Percentiles rank a stretch among this genome's conserved stretches.
Conservation (phyloP, 768 basidiomycete genomes). For the Crucibulum laeve region DNA sequence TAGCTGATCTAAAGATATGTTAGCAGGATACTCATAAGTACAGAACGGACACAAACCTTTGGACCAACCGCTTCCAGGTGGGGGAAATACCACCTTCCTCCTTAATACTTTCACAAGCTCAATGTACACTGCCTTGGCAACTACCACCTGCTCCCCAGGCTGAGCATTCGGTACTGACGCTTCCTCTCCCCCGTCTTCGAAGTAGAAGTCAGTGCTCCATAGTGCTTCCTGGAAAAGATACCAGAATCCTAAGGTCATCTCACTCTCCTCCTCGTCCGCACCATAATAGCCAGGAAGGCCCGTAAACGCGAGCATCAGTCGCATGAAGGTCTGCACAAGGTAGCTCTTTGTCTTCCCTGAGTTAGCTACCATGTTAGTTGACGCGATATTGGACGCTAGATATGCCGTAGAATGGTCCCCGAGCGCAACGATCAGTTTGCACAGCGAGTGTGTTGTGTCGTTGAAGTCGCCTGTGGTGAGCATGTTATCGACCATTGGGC, state of each 20-base stretch:
- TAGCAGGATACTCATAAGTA: slow-evolving; percentile 5
- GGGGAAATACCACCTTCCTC: slow-evolving; percentile 75
- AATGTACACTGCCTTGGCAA: slow-evolving; percentile 74
- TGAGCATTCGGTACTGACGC: slow-evolving; percentile 17
- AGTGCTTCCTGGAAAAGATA: slow-evolving; percentile 86
- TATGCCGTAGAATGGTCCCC: slow-evolving; percentile 86
- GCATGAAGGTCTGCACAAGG: slow-evolving; percentile 67
- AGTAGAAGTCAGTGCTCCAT: slow-evolving; percentile 62
- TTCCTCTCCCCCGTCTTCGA: slow-evolving; percentile 25
- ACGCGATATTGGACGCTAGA: slow-evolving; percentile 65
- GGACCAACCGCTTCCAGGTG: slow-evolving; percentile 48
- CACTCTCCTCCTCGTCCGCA: slow-evolving; percentile 83
- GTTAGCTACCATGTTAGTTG: slow-evolving; percentile 29
- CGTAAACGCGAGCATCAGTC: slow-evolving; percentile 68
- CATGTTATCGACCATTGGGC: slow-evolving; percentile 33
- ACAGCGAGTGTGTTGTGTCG: slow-evolving; percentile 64
- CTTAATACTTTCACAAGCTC: slow-evolving; percentile 71
- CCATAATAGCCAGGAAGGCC: slow-evolving; percentile 72
- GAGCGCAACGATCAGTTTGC: slow-evolving; percentile 75
- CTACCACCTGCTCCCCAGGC: slow-evolving; percentile 33
- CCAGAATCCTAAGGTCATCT: slow-evolving; percentile 86
- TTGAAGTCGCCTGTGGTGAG: slow-evolving; percentile 38
- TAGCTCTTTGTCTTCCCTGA: slow-evolving; percentile 36
- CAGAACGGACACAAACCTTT: slow-evolving; percentile 47
- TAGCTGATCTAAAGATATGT: slow-evolving; percentile 52